Evolutionary conservation across 108 stramenopile species (phyloP).

Genomic region (Fistulifera pelliculosa): DNA sequence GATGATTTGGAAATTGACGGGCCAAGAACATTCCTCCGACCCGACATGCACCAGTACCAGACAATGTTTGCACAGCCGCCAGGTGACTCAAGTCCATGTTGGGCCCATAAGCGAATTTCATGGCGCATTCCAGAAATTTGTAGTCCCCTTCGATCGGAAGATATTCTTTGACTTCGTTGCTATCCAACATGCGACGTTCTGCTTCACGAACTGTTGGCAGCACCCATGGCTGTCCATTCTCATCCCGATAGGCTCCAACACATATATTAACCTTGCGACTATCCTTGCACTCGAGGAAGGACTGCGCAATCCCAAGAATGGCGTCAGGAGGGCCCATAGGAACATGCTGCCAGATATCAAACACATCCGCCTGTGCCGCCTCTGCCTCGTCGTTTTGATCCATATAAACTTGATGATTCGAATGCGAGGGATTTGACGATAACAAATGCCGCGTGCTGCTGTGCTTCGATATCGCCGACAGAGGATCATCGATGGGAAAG

Average conservation of each 20-base stretch:
- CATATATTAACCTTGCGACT: conserved; percentile 70
- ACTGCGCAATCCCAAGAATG: conserved; percentile 82
- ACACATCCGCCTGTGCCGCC: neutral
- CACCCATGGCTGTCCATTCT: conserved; percentile 79
- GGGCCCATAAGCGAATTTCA: conserved; percentile 84
- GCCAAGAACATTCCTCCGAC: conserved; percentile 69
- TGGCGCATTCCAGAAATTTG: conserved; percentile 52
- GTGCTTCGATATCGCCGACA: no score
- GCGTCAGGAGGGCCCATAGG: conserved; percentile 84
- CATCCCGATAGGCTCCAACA: conserved; percentile 85
- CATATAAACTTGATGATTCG: neutral
- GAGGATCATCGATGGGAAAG: no score
- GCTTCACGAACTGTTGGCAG: conserved; percentile 75
- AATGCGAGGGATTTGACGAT: no score
- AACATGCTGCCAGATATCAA: conserved; percentile 37
- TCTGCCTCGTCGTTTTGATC: neutral
- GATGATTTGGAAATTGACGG: conserved; percentile 34
- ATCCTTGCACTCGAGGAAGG: conserved; percentile 75
- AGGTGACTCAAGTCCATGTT: conserved; percentile 46
- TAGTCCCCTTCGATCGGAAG: conserved; percentile 75
- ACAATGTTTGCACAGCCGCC: conserved; percentile 77
- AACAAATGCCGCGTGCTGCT: no score
- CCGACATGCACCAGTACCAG: conserved; percentile 89
- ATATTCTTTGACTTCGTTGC: conserved; percentile 76
- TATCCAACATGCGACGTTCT: conserved; percentile 53